Conservation (phyloP, 257 asterid species). For the Salvia miltiorrhiza region DNA sequence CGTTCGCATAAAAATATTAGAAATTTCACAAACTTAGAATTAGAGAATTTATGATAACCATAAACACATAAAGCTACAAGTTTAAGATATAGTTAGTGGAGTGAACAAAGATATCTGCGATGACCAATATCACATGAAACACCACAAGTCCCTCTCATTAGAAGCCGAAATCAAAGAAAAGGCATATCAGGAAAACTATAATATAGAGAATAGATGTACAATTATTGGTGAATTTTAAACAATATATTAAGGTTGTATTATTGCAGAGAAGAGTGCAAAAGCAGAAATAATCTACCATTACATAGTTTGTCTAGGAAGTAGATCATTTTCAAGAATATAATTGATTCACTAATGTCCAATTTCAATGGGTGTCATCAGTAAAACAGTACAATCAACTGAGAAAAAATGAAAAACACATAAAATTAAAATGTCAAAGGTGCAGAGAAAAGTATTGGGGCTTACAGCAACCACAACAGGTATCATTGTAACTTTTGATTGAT, state of each 20-base stretch:
- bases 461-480: slow-evolving; percentile 29
- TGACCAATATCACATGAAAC: background rate
- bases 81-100: too few relatives aligned
- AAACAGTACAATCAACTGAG: background rate
- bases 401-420: background rate
- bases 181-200: background rate
- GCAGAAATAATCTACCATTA: background rate
- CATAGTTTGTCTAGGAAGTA: background rate
- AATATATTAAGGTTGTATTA: background rate
- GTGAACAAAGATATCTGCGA: background rate
- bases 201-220: background rate
- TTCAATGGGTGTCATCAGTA: background rate
- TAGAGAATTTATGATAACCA: too few relatives aligned
- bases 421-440: background rate
- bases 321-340: background rate
- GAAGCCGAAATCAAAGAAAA: background rate
- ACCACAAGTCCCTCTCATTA: background rate
- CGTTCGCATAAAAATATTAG: too few relatives aligned
- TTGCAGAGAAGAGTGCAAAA: background rate
- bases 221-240: background rate
- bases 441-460: slow-evolving; percentile 9
- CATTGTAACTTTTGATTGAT: slow-evolving; percentile 25
- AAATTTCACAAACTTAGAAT: too few relatives aligned
- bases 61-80: too few relatives aligned
- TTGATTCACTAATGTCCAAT: background rate